A percentile compares a stretch with the other conserved stretches of the same genome.
Evolutionary conservation across 805 yeast species (phyloP).

Genomic region (Candida silvatica): DNA sequence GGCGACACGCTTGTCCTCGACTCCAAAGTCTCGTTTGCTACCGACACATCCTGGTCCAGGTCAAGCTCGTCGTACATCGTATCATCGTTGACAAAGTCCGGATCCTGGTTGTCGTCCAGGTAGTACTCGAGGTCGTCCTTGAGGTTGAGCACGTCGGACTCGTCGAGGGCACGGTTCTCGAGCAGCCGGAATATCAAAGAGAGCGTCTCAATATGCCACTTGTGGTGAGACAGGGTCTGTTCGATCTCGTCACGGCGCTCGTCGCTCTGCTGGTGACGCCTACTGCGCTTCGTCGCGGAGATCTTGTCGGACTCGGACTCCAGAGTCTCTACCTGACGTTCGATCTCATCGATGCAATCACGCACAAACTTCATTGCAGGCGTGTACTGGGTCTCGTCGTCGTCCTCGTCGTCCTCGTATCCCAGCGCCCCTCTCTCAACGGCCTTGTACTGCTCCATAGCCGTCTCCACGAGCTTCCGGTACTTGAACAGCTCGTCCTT

Average conservation of each 20-base stretch:
- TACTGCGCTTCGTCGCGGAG: slow-evolving; percentile 43
- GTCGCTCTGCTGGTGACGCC: slow-evolving; percentile 36
- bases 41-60: slow-evolving; percentile 38
- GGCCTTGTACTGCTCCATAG: slow-evolving; percentile 55
- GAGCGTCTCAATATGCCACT: slow-evolving; percentile 68
- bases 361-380: slow-evolving; percentile 68
- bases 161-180: slow-evolving; percentile 70
- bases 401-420: slow-evolving; percentile 48
- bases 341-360: slow-evolving; percentile 66
- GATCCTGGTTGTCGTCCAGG: slow-evolving; percentile 89
- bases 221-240: slow-evolving; percentile 63
- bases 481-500: slow-evolving; percentile 38
- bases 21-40: slow-evolving; percentile 23
- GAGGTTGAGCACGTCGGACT: slow-evolving; percentile 65
- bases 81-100: slow-evolving; percentile 91
- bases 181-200: slow-evolving; percentile 70
- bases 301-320: slow-evolving; percentile 63
- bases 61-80: slow-evolving; percentile 85
- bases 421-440: slow-evolving; percentile 52
- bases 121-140: slow-evolving; percentile 90
- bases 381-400: slow-evolving; percentile 45
- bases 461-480: slow-evolving; percentile 29
- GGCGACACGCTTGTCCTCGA: too few species aligned
- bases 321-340: slow-evolving; percentile 67
- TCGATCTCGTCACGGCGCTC: slow-evolving; percentile 51